A percentile compares a stretch with the other conserved stretches of the same genome.
Evolutionary conservation across 2,329 filamentous ascomycete species (phyloP).

Genomic region (Aspergillus amoenus): DNA sequence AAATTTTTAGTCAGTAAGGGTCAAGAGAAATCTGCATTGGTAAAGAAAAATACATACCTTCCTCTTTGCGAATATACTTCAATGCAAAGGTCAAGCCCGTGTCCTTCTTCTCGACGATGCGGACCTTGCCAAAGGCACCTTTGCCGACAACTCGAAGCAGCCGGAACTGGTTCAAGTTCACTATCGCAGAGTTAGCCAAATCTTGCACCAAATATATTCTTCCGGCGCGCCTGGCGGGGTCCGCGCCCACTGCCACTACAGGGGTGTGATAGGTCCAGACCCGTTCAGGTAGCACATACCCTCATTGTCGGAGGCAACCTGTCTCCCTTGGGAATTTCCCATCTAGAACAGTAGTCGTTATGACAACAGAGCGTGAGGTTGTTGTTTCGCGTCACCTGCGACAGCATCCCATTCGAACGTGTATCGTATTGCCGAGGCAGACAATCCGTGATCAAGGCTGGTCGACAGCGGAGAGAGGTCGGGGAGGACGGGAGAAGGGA

Average conservation of each 20-base stretch:
- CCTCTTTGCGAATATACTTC: constrained; percentile 98
- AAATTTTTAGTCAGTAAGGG: constrained; percentile 22
- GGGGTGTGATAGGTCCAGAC: not conserved
- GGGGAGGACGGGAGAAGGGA: not conserved
- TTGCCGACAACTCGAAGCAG: constrained; percentile 93
- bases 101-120: constrained; percentile 97
- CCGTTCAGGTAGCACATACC: constrained; percentile 55
- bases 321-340: constrained; percentile 95
- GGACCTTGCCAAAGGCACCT: constrained; percentile 96
- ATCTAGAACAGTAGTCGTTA: constrained; percentile 50
- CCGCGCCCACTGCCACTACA: not conserved
- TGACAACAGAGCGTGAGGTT: constrained; percentile 19
- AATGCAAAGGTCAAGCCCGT: constrained; percentile 90
- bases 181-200: constrained; percentile 48
- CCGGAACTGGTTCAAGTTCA: constrained; percentile 96
- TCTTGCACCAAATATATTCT: constrained; percentile 6
- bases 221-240: not conserved
- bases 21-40: constrained; percentile 4
- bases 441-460: not conserved
- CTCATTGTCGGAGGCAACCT: constrained; percentile 88
- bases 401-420: constrained; percentile 20
- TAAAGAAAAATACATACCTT: constrained; percentile 54
- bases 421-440: not conserved
- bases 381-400: constrained; percentile 25
- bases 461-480: not conserved